These are phyloP conservation scores for Papiliotrema fonsecae DNA, from an alignment of 1,284 basidiomycete species.

Conservation along the genomic window DNA sequence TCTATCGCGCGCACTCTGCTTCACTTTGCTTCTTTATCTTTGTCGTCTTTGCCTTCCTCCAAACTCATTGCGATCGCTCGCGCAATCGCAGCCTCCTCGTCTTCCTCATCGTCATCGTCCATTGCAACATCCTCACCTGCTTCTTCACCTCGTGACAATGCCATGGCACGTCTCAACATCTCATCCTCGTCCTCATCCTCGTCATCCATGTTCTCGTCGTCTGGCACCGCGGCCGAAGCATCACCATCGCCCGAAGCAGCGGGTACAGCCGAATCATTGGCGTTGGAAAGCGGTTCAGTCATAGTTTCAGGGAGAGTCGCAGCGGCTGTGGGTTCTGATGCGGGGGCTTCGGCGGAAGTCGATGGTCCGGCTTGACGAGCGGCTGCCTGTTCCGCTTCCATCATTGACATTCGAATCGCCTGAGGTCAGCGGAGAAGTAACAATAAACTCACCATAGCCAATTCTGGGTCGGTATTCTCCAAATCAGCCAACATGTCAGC, in stretches of 20 bases:
- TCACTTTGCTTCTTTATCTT: conserved; percentile 27
- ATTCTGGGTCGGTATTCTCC: conserved; percentile 89
- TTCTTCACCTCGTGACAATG: conserved; percentile 34
- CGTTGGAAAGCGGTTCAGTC: conserved; percentile 25
- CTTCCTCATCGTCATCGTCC: conserved; percentile 38
- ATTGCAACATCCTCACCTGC: conserved; percentile 39
- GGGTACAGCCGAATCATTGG: conserved; percentile 16
- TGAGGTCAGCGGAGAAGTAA: conserved; percentile 45
- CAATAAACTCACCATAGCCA: conserved; percentile 73
- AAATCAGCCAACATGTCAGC: conserved; percentile 67
- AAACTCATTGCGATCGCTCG: conserved; percentile 61
- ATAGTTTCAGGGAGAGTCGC: conserved; percentile 13
- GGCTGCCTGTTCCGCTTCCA: conserved; percentile 83
- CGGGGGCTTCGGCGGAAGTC: conserved; percentile 43
- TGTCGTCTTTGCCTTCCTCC: conserved; percentile 43
- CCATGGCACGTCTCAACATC: conserved; percentile 40
- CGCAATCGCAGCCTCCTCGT: conserved; percentile 60
- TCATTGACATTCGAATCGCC: conserved; percentile 96
- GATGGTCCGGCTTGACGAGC: conserved; percentile 26
- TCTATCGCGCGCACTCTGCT: too few relatives aligned
- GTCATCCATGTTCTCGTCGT: conserved; percentile 15
- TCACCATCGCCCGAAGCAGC: conserved; percentile 18
- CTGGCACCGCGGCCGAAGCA: conserved; percentile 3
- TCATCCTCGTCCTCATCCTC: conserved; percentile 41
- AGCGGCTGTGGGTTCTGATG: conserved; percentile 19